Percentiles rank a stretch among this genome's conserved stretches.
Conservation (phyloP, 257 asterid species). For the Fraxinus americana region DNA sequence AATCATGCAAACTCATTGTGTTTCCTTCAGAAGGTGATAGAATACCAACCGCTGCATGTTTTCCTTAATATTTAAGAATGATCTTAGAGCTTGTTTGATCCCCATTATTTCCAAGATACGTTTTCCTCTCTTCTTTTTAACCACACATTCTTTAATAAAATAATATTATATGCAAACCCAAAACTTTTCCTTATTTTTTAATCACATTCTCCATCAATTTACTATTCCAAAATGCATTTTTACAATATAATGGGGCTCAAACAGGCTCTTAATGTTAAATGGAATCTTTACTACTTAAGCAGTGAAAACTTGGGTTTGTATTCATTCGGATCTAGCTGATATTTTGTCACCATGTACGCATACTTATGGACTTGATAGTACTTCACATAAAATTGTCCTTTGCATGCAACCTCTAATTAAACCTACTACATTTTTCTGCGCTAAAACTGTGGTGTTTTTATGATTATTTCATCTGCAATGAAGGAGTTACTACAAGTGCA, state of each 20-base stretch:
- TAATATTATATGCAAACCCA: too few species aligned
- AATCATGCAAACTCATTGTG: background rate
- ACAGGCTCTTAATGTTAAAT: background rate
- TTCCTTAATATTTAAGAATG: background rate
- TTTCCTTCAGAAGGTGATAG: background rate
- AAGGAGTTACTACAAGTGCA: slow-evolving; percentile 99
- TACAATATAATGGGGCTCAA: too few species aligned
- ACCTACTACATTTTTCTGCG: background rate
- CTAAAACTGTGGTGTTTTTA: background rate
- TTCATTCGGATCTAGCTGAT: background rate
- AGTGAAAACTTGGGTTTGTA: background rate
- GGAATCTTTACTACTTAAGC: background rate
- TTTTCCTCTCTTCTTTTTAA: too few species aligned
- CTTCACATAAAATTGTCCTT: background rate
- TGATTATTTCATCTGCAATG: slow-evolving; percentile 22
- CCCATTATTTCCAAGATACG: too few species aligned
- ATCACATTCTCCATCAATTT: too few species aligned
- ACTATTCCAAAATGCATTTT: too few species aligned
- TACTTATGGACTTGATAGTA: background rate
- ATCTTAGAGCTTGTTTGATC: background rate
- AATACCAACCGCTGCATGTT: background rate
- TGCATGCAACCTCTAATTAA: background rate
- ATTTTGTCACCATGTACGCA: background rate
- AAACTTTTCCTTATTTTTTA: too few species aligned
- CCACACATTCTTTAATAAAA: too few species aligned